phyloP scores from a whole-genome alignment of 495 filamentous ascomycete genomes.

The Penicillium waksmanii region DNA sequence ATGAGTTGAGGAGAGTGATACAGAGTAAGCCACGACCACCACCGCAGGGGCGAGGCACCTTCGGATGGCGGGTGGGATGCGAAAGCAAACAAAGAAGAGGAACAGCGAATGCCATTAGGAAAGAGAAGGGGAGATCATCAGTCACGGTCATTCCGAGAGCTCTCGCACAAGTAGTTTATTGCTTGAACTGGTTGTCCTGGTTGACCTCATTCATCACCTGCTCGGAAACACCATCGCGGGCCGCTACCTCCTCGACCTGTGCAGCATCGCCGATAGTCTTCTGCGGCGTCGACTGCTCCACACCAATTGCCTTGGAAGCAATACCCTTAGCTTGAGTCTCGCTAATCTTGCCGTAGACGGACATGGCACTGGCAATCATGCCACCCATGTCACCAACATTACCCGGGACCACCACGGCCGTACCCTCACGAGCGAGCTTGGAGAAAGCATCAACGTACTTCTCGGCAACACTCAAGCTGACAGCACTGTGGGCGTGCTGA shows the following conservation, averaged over 20 bases:
- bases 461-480: slow-evolving; percentile 89
- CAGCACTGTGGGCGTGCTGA: slow-evolving; percentile 75
- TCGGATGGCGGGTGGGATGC: not conserved
- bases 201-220: slow-evolving; percentile 59
- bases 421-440: slow-evolving; percentile 89
- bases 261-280: slow-evolving; percentile 26
- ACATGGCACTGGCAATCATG: slow-evolving; percentile 96
- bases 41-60: not conserved
- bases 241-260: slow-evolving; percentile 24
- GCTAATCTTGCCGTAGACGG: slow-evolving; percentile 92
- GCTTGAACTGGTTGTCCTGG: slow-evolving; percentile 48
- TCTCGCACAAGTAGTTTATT: slow-evolving; percentile 15
- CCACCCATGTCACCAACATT: slow-evolving; percentile 96
- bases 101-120: slow-evolving; percentile 5
- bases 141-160: slow-evolving; percentile 4
- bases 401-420: slow-evolving; percentile 90
- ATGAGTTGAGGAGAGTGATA: not conserved
- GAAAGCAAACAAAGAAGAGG: not conserved
- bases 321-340: slow-evolving; percentile 75
- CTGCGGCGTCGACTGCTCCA: slow-evolving; percentile 22
- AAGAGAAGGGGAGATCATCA: slow-evolving; percentile 12
- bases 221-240: slow-evolving; percentile 39
- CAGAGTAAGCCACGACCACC: not conserved
- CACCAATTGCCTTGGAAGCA: slow-evolving; percentile 56
- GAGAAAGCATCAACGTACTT: slow-evolving; percentile 97